Evolutionary conservation across 2,329 filamentous ascomycete species (phyloP), one percentile per base, ranked within the genome.

Genomic region (Aureobasidium mangrovei): DNA sequence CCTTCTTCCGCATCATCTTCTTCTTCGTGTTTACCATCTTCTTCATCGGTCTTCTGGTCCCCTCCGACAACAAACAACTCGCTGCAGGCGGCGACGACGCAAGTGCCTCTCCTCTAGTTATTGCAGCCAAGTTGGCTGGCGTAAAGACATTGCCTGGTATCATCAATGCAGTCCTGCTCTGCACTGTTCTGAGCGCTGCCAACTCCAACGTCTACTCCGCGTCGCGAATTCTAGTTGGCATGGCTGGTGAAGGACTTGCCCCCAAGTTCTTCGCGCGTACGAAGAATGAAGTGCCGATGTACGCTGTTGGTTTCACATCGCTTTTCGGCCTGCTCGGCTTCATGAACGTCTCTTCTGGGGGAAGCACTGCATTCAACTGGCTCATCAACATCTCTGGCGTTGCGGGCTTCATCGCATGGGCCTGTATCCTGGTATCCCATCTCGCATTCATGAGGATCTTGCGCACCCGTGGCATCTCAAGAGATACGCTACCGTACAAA

Each of bases 321-420:
- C 67, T 69, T 0, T 76, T 93, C 61, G 80, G 84, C 1, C 73
- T 89, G 7, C 72, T 94, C 8, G 80, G 83, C 2, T 93, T 90
- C 69, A 72, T 91, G 49, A 84, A 90, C 67, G 77, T 91, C n/a
- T 84, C 80, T 4, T 77, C 80, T 58, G 75, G 75, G 56, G 77
- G 82, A 0, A 78, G 84, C 4, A 79, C 83, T 33, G 87, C 90
- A 1, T 72, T 91, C 59, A 76, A 76, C 46, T 90, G 85, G 85
- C 81, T 90, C 59, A 78, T 87, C 36, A 84, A 79, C 57, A 70
- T 88, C 64, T 75, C 67, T 26, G 64, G 64, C 24, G 68, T 72
- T 4, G 69, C 70, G 7, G 67, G 69, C n/a, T 70, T 88, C 27
- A 89, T 86, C 12, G 84, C 86, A 0, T 86, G 85, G 2, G 83